Conservation (phyloP, 2,329 filamentous ascomycete genomes). For the Paramyrothecium roridum region DNA sequence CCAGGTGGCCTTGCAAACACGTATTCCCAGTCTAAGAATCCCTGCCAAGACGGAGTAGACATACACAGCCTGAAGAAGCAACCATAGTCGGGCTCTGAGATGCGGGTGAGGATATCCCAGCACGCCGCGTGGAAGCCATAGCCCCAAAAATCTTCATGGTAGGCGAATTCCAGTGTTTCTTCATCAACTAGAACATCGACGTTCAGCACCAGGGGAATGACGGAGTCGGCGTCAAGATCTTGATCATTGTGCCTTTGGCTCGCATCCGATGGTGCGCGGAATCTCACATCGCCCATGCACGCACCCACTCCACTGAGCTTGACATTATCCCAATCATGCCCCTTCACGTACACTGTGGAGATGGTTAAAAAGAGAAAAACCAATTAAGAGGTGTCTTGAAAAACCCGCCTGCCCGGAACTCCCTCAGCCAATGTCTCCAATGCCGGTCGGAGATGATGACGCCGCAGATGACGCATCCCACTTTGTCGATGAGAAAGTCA, state of each 20-base stretch:
- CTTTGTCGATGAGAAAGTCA: too few relatives aligned
- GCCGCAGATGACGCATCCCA: too few relatives aligned
- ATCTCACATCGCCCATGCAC: not conserved
- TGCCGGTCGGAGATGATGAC: not conserved
- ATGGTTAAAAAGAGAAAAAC: not conserved
- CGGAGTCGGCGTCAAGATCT: not conserved
- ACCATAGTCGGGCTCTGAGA: not conserved
- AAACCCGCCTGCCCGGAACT: not conserved
- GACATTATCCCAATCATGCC: not conserved
- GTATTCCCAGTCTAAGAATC: constrained; percentile 11
- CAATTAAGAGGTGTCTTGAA: not conserved
- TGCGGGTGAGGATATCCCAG: constrained; percentile 5
- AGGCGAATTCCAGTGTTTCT: not conserved
- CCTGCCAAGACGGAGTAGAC: constrained; percentile 6
- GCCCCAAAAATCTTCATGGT: constrained; percentile 5
- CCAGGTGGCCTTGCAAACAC: constrained; percentile 2
- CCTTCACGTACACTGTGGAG: not conserved
- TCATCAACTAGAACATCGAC: not conserved
- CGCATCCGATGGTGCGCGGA: not conserved
- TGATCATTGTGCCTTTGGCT: not conserved
- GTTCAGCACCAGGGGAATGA: not conserved
- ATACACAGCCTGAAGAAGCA: constrained; percentile 4
- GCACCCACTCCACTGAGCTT: constrained; percentile 1
- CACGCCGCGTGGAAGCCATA: constrained; percentile 9
- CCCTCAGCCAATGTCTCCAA: not conserved